A percentile compares a stretch with the other conserved stretches of the same genome.
These are phyloP conservation scores for Glebionis coronaria DNA, from an alignment of 129 eudicot species.

Conservation along the genomic window DNA sequence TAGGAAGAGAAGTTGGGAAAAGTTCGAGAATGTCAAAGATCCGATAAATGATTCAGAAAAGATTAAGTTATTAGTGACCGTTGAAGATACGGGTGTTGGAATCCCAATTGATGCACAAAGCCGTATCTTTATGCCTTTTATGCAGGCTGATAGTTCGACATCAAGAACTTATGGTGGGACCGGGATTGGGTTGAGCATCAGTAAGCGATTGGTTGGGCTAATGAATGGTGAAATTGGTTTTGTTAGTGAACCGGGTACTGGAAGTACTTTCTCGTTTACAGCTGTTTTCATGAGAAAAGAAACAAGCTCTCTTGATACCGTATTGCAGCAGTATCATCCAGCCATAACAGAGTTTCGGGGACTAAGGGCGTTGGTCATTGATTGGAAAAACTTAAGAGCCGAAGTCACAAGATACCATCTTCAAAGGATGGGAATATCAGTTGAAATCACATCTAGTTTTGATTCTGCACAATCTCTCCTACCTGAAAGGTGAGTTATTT, in stretches of 20 bases:
- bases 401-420: constrained; percentile 86
- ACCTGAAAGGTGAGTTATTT: constrained; percentile 37
- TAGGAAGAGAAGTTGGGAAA: constrained; percentile 68
- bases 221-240: constrained; percentile 96
- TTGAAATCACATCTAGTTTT: constrained; percentile 44
- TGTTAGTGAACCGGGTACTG: constrained; percentile 58
- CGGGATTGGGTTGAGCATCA: constrained; percentile 92
- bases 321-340: constrained; percentile 39
- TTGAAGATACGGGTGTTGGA: constrained; percentile 97
- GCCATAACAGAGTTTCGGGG: constrained; percentile 63
- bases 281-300: constrained; percentile 52
- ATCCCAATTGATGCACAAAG: constrained; percentile 68
- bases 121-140: constrained; percentile 81
- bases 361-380: constrained; percentile 68
- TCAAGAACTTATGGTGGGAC: constrained; percentile 93
- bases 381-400: constrained; percentile 63
- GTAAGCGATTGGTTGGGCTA: constrained; percentile 78
- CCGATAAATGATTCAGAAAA: constrained; percentile 25
- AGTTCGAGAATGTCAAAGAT: constrained; percentile 37
- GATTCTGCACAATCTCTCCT: constrained; percentile 50
- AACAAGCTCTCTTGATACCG: constrained; percentile 27
- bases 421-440: constrained; percentile 68
- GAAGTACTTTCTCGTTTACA: constrained; percentile 85
- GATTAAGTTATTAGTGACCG: constrained; percentile 60
- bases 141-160: constrained; percentile 93